A percentile compares a stretch with the other conserved stretches of the same genome.
Conservation (phyloP, 2,329 filamentous ascomycete genomes). For the Neophaeococcomyces aloes region DNA sequence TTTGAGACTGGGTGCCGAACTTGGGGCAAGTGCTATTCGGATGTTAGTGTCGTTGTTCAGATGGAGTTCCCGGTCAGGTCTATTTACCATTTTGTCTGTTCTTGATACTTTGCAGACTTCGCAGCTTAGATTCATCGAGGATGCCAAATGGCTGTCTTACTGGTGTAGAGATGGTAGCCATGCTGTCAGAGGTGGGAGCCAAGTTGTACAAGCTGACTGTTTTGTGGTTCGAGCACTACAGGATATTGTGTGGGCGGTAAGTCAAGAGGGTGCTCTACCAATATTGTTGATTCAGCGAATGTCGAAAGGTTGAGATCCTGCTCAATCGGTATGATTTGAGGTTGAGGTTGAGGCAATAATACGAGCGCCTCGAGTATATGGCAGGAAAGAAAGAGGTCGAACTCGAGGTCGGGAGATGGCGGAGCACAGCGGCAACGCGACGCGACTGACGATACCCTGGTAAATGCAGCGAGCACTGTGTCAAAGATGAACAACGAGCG, state of each 20-base stretch:
- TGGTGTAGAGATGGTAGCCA: conserved; percentile 22
- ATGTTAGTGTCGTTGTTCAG: conserved; percentile 7
- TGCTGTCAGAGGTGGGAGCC: neutral
- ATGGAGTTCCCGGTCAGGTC: neutral
- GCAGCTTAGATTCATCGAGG: conserved; percentile 24
- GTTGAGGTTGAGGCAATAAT: conserved; percentile 11
- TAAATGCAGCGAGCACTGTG: conserved; percentile 14
- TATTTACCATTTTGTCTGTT: conserved; percentile 40
- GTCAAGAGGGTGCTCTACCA: neutral
- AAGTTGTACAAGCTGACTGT: neutral
- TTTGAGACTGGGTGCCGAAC: conserved; percentile 34
- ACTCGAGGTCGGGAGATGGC: conserved; percentile 12
- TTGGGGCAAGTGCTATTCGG: conserved; percentile 18
- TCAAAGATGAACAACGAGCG: conserved; percentile 6
- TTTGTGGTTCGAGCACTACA: no score
- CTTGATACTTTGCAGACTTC: conserved; percentile 25
- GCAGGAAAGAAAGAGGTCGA: conserved; percentile 10
- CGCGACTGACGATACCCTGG: conserved; percentile 6
- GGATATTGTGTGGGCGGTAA: no score
- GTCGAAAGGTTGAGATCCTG: conserved; percentile 1
- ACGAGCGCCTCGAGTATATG: conserved; percentile 8
- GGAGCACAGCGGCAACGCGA: conserved; percentile 2
- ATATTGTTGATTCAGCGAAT: neutral
- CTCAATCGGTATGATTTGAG: neutral
- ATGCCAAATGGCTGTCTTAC: conserved; percentile 26